These are phyloP conservation scores for Spinacia oleracea DNA, from an alignment of 179 eudicot genomes.

Conservation along the genomic window DNA sequence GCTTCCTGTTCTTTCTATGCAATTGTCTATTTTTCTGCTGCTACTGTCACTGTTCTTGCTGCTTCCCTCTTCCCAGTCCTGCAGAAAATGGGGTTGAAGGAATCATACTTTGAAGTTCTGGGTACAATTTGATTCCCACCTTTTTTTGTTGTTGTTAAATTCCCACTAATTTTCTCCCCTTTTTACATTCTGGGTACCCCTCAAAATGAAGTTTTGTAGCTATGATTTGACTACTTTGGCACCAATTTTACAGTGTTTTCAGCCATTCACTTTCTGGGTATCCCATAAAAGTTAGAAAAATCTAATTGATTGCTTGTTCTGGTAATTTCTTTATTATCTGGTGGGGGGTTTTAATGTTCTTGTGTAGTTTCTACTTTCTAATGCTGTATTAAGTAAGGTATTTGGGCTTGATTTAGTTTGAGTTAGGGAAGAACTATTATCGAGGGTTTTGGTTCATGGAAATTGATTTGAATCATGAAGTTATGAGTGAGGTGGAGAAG, in stretches of 20 bases:
- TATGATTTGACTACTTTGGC: slow-evolving; percentile 50
- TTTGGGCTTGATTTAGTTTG: slow-evolving; percentile 6
- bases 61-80: slow-evolving; percentile 43
- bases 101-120: slow-evolving; percentile 70
- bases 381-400: neutral
- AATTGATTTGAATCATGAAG: slow-evolving; percentile 78
- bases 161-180: slow-evolving; percentile 10
- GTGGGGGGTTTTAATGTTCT: slow-evolving; percentile 14
- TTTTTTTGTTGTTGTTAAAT: slow-evolving; percentile 1
- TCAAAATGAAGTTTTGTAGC: slow-evolving; percentile 35
- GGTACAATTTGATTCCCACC: slow-evolving; percentile 52
- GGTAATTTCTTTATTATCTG: slow-evolving; percentile 1
- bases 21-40: slow-evolving; percentile 53
- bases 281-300: slow-evolving; percentile 23
- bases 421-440: neutral
- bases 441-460: slow-evolving; percentile 51
- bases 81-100: slow-evolving; percentile 37
- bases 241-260: slow-evolving; percentile 16
- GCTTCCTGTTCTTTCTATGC: slow-evolving; percentile 43
- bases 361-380: neutral
- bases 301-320: slow-evolving; percentile 27
- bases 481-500: slow-evolving; percentile 40
- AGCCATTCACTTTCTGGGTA: slow-evolving; percentile 32
- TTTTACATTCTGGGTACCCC: slow-evolving; percentile 16
- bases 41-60: slow-evolving; percentile 29